A percentile compares a stretch with the other conserved stretches of the same genome.
Conservation (phyloP, 108 stramenopile species). For the Fistulifera pelliculosa region DNA sequence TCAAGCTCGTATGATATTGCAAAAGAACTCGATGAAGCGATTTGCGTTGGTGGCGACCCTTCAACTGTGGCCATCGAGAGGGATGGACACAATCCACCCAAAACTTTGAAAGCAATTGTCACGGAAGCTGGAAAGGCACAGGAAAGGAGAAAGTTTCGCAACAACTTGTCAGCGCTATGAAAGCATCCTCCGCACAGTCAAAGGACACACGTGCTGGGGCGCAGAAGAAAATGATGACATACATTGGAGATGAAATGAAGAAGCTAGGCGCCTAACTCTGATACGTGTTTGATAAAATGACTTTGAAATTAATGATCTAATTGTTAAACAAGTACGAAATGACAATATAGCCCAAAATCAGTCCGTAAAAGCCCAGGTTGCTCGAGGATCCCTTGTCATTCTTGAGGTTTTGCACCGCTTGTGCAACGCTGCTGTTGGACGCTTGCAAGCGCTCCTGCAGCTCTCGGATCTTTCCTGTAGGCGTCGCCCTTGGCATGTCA, state of each 20-base stretch:
- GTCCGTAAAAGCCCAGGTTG: slow-evolving; percentile 78
- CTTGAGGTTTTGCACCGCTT: slow-evolving; percentile 73
- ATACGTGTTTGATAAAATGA: too few relatives aligned
- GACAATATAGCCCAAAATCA: slow-evolving; percentile 88
- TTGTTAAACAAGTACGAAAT: slow-evolving; percentile 71
- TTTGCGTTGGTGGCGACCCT: slow-evolving; percentile 43
- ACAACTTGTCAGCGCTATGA: slow-evolving; percentile 44
- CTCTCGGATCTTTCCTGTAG: slow-evolving; percentile 83
- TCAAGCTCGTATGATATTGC: slow-evolving; percentile 46
- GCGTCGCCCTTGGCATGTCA: slow-evolving; percentile 36
- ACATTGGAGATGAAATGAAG: slow-evolving; percentile 59
- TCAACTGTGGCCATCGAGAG: slow-evolving; percentile 44
- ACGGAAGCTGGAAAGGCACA: slow-evolving; percentile 65
- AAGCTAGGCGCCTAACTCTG: slow-evolving; percentile 13
- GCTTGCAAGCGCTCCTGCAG: slow-evolving; percentile 70
- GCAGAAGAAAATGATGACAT: slow-evolving; percentile 76
- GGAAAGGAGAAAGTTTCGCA: slow-evolving; percentile 53
- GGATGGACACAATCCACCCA: slow-evolving; percentile 69
- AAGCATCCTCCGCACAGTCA: slow-evolving; percentile 38
- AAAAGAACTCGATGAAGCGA: slow-evolving; percentile 36
- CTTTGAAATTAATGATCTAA: too few relatives aligned
- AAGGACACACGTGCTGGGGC: slow-evolving; percentile 51
- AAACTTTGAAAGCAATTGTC: slow-evolving; percentile 53
- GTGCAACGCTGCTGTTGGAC: slow-evolving; percentile 70
- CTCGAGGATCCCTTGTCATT: slow-evolving; percentile 39